Evolutionary conservation across 306 rosid species (phyloP).

Genomic region (Dalbergia cultrata): DNA sequence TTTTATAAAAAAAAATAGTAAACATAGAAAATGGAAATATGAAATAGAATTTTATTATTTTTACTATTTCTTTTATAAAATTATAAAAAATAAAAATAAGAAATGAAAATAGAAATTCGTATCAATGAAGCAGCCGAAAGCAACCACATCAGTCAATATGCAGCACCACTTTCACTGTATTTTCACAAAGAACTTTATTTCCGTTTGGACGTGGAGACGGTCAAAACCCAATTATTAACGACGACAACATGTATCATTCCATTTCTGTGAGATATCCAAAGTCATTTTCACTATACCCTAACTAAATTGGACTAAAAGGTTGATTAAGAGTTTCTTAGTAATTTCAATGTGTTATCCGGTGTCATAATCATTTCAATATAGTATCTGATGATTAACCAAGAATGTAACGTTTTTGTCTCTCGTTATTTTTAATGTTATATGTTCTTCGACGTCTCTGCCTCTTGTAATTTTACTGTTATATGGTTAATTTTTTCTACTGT

Average conservation of each 20-base stretch:
- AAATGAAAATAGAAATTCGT: too few relatives aligned
- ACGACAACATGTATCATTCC: background rate
- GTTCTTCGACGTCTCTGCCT: background rate
- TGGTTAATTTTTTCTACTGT: background rate
- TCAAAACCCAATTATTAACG: background rate
- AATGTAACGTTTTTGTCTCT: background rate
- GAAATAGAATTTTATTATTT: too few relatives aligned
- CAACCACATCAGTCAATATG: too few relatives aligned
- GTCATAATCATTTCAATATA: background rate
- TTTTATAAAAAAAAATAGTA: too few relatives aligned
- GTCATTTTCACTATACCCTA: background rate
- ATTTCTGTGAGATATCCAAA: background rate
- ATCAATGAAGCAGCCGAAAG: background rate
- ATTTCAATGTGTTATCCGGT: background rate
- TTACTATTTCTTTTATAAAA: too few relatives aligned
- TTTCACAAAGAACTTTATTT: background rate
- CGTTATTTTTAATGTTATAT: background rate
- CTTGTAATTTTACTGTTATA: background rate
- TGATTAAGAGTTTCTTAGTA: background rate
- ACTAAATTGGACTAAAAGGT: background rate
- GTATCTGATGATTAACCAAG: background rate
- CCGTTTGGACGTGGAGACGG: background rate
- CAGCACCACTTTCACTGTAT: background rate
- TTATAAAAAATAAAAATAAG: too few relatives aligned
- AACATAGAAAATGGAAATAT: too few relatives aligned